These are phyloP conservation scores for Violaceomyces palustris DNA, from an alignment of 1,284 basidiomycete genomes.

Conservation along the genomic window DNA sequence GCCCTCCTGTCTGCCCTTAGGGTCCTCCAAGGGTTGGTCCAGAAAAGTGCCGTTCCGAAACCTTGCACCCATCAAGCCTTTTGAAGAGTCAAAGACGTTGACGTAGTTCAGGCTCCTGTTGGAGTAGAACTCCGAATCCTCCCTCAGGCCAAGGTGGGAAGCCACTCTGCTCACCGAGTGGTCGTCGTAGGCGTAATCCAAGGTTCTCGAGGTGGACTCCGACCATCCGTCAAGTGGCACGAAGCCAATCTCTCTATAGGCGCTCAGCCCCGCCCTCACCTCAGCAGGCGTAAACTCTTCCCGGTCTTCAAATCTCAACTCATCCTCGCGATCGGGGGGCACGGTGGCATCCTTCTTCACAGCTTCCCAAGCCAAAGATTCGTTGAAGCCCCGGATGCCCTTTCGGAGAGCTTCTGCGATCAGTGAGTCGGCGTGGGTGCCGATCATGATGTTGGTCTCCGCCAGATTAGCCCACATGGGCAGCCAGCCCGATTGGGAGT, in stretches of 20 bases:
- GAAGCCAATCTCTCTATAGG: slow-evolving; percentile 67
- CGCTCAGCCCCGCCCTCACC: slow-evolving; percentile 69
- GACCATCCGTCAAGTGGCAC: slow-evolving; percentile 65
- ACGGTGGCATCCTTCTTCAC: slow-evolving; percentile 70
- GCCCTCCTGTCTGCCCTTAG: slow-evolving; percentile 69
- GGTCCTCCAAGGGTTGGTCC: slow-evolving; percentile 17
- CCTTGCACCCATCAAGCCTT: slow-evolving; percentile 75
- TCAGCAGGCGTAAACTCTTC: slow-evolving; percentile 63
- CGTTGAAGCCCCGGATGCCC: slow-evolving; percentile 62
- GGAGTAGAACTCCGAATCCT: slow-evolving; percentile 59
- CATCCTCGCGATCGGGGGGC: slow-evolving; percentile 15
- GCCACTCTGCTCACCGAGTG: slow-evolving; percentile 67
- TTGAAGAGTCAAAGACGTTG: slow-evolving; percentile 66
- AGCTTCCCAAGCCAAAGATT: slow-evolving; percentile 66
- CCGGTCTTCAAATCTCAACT: slow-evolving; percentile 62
- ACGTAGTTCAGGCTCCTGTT: slow-evolving; percentile 61
- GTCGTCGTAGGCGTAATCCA: slow-evolving; percentile 70
- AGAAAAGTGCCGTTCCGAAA: slow-evolving; percentile 60
- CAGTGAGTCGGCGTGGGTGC: slow-evolving; percentile 73
- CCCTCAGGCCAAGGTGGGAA: slow-evolving; percentile 57
- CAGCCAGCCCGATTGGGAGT: slow-evolving; percentile 69
- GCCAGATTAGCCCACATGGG: slow-evolving; percentile 88
- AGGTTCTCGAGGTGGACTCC: slow-evolving; percentile 49
- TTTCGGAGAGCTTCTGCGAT: slow-evolving; percentile 72
- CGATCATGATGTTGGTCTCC: slow-evolving; percentile 70